Base-by-base conservation (phyloP, 805 yeast species). In the Vanderwaltozyma verrucispora region DNA sequence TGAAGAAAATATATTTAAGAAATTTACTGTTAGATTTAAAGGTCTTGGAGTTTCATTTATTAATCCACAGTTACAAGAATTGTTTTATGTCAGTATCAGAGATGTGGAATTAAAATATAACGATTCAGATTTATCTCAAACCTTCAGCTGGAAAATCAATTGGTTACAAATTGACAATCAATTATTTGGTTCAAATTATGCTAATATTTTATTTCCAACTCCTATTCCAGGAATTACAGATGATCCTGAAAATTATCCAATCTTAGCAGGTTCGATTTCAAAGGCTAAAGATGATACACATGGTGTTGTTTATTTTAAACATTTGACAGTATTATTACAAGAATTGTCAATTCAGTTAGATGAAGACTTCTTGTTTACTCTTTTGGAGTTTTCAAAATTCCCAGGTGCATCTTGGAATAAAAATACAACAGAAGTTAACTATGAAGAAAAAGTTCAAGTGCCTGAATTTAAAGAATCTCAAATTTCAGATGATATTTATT, bases 81-180 rank as follows among this genome's bases (percentile, higher is more conserved):
- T 92, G 27, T 75, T 92, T 46, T 92, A 92, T 51, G 63, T 81
- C n/a, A 83, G 88, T 0, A 63, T 84, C 19, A 68, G 85, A 37
- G 96, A 96, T 1, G 54, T 87, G 38, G 96, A 87, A 51, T 42
- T 88, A 15, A 68, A 81, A 32, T 86, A 80, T 58, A 82, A 80
- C 50, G 89, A 85, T 44, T 81, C 96, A 0, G 92, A 85, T 25
- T 60, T 85, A 16, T 85, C 83, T 48, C 94, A 87, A 54, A 84
- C 84, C 14, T 49, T 84, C 31, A 76, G 88, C 44, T 63, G 79
- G 62, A 87, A 86, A 53, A 60, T 88, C 49, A 88, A 89, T 53
- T 94, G 98, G 98, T 65, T 92, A 24, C 99, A 92, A 59, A 69
- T 89, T 33, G 98, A 92, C 56, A 89, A 92, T 51, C 95, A 87